Evolutionary conservation across 2,329 filamentous ascomycete species (phyloP), one percentile per base, ranked within the genome.

Genomic region (Stagonosporopsis tanaceti): DNA sequence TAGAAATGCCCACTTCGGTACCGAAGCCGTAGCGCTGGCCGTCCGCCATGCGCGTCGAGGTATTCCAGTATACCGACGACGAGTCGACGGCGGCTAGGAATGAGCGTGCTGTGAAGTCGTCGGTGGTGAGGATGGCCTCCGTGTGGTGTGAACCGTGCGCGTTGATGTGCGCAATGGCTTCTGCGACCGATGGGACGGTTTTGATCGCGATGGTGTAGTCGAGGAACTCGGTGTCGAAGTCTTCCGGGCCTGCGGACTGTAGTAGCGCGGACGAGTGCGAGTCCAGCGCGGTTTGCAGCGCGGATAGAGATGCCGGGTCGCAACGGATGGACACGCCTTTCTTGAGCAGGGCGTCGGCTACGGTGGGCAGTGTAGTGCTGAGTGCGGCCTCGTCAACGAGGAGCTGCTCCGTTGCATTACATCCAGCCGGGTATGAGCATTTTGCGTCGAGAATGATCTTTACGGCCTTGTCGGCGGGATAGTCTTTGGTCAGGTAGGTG

Each of bases 1-100:
- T 99, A 80, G 91, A 96, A 78, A 99, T 98, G 52, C 95, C 95
- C 24, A 99, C 95, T 79, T 99, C 95, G 0, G 95, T 98, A 45
- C 95, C 95, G 78, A 99, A 99, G 7, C 95, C 95, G 75, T 96
- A 98, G 39, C 95, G 85, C 90, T 96, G 97, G 7, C 95, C 95
- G 76, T 99, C 95, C 6, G 93, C 93, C 79, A 99, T 94, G 47
- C 95, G 87, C 8, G 92, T 97, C 24, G 92, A 96, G 7, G 93
- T 91, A 75, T 99, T 99, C 93, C 94, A 97, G 83, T 96, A 99
- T 17, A 94, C 93, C 50, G 93, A 94, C 0, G 93, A 90, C 27
- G 92, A 92, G 78, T 98, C 95, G 47, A 98, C 87, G 57, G 87
- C 87, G 41, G 87, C 85, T 85, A 96, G 91, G 81, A 98, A 99